These are phyloP conservation scores for Logfia minima DNA, from an alignment of 129 eudicot genomes.

Conservation along the genomic window DNA sequence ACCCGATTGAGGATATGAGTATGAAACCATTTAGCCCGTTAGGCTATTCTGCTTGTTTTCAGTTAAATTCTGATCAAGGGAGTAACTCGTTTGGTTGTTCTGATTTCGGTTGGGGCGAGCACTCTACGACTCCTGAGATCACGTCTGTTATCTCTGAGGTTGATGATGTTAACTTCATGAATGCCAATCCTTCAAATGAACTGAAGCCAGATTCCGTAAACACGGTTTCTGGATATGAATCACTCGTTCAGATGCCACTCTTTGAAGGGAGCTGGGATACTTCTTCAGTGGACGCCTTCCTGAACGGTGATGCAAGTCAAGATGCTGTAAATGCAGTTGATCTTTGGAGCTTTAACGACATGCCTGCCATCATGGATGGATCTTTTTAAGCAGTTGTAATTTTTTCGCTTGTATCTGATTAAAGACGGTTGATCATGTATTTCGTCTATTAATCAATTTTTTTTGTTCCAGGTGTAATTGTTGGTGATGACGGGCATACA, in stretches of 20 bases:
- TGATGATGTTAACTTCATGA: slow-evolving; percentile 41
- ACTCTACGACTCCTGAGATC: slow-evolving; percentile 65
- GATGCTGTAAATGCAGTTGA: slow-evolving; percentile 53
- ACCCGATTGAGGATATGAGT: slow-evolving; percentile 37
- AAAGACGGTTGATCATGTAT: not conserved
- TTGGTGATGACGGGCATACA: slow-evolving; percentile 18
- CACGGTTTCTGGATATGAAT: slow-evolving; percentile 28
- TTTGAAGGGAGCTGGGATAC: slow-evolving; percentile 76
- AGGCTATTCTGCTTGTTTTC: slow-evolving; percentile 31
- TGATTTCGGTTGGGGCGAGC: slow-evolving; percentile 81
- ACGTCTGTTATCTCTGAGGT: slow-evolving; percentile 69
- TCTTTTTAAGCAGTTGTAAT: slow-evolving; percentile 48
- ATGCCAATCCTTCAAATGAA: slow-evolving; percentile 48
- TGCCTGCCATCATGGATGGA: slow-evolving; percentile 51
- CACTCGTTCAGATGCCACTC: slow-evolving; percentile 62
- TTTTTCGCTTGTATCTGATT: not conserved
- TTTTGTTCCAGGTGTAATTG: slow-evolving; percentile 26
- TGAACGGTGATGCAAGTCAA: slow-evolving; percentile 54
- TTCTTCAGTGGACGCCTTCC: slow-evolving; percentile 58
- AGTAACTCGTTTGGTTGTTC: slow-evolving; percentile 84
- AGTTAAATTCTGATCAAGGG: slow-evolving; percentile 73
- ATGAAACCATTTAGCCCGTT: slow-evolving; percentile 37
- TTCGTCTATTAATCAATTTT: not conserved
- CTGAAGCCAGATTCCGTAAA: slow-evolving; percentile 41
- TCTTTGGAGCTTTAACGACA: slow-evolving; percentile 80